Evolutionary conservation across 2,329 filamentous ascomycete species (phyloP).

Genomic region (Fusarium sp.): DNA sequence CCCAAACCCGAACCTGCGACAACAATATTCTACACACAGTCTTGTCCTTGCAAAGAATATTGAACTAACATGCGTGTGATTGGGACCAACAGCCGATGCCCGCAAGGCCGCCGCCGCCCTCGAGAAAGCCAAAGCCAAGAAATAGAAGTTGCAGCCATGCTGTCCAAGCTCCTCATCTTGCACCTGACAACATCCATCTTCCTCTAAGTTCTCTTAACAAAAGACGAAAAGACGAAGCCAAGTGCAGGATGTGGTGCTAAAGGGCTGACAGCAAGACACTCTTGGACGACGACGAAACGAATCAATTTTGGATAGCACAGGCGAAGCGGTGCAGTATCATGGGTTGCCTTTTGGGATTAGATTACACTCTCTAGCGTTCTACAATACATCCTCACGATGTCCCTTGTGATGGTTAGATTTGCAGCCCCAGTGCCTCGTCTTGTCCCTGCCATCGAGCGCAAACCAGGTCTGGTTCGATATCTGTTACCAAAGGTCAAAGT

Average conservation of each 20-base stretch:
- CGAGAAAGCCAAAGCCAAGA: slow-evolving; percentile 57
- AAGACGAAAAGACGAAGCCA: too few species aligned
- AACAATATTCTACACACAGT: not conserved
- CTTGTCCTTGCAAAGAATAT: fast-evolving
- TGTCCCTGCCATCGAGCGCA: not conserved
- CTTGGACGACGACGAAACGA: slow-evolving; percentile 34
- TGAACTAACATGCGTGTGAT: slow-evolving; percentile 9
- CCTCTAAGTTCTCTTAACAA: not conserved
- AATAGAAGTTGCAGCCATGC: slow-evolving; percentile 38
- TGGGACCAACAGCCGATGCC: slow-evolving; percentile 63
- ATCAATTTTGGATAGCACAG: slow-evolving; percentile 45
- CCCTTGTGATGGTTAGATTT: slow-evolving; percentile 10
- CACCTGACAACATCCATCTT: not conserved
- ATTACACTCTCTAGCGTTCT: slow-evolving; percentile 27
- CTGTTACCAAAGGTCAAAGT: too few species aligned
- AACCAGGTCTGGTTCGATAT: not conserved
- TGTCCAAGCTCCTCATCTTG: slow-evolving; percentile 1
- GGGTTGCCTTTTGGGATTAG: slow-evolving; percentile 30
- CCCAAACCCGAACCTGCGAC: not conserved
- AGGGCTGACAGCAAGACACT: slow-evolving; percentile 3
- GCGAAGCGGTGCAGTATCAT: slow-evolving; percentile 49
- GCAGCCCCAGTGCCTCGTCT: not conserved
- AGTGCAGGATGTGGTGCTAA: not conserved
- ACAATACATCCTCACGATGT: slow-evolving; percentile 38
- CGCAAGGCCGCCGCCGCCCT: slow-evolving; percentile 67